These are phyloP conservation scores for Rubroshorea leprosula DNA, from an alignment of 345 rosid genomes.

Conservation along the genomic window DNA sequence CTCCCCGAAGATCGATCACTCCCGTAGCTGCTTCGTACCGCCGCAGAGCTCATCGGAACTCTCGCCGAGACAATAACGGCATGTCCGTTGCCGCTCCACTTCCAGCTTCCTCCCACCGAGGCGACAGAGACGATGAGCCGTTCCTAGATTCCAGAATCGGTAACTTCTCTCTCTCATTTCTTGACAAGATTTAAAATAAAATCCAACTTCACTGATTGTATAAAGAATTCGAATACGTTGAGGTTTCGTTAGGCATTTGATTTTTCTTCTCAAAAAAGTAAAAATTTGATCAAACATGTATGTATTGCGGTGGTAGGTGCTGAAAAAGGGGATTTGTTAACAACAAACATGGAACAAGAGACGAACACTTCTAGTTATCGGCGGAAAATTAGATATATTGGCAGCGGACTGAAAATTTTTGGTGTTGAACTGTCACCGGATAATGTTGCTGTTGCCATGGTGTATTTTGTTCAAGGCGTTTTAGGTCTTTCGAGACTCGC, in stretches of 20 bases:
- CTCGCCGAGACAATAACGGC: constrained; percentile 16
- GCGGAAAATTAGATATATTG: constrained; percentile 31
- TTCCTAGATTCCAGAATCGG: constrained; percentile 42
- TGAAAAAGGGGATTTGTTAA: constrained; percentile 46
- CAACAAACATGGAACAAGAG: constrained; percentile 36
- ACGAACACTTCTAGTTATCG: constrained; percentile 21
- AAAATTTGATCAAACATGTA: background rate
- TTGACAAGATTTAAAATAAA: background rate
- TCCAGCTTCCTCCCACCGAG: constrained; percentile 36
- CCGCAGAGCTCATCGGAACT: constrained; percentile 20
- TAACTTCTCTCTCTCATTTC: constrained; percentile 12
- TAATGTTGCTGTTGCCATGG: constrained; percentile 92
- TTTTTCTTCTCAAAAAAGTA: too few relatives aligned
- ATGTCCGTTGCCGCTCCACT: constrained; percentile 32
- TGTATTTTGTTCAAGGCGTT: constrained; percentile 98
- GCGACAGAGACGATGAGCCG: constrained; percentile 35
- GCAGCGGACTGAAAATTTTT: constrained; percentile 28
- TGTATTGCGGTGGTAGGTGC: constrained; percentile 27
- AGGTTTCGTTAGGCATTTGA: too few relatives aligned
- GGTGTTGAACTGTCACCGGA: constrained; percentile 93
- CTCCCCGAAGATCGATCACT: constrained; percentile 4
- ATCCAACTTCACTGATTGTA: too few relatives aligned
- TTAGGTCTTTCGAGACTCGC: constrained; percentile 91
- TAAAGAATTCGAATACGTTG: too few relatives aligned
- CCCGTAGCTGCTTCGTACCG: constrained; percentile 10